Evolutionary conservation across 176 grass and related monocot genomes (phyloP).

Genomic region (Triticum timopheevii): DNA sequence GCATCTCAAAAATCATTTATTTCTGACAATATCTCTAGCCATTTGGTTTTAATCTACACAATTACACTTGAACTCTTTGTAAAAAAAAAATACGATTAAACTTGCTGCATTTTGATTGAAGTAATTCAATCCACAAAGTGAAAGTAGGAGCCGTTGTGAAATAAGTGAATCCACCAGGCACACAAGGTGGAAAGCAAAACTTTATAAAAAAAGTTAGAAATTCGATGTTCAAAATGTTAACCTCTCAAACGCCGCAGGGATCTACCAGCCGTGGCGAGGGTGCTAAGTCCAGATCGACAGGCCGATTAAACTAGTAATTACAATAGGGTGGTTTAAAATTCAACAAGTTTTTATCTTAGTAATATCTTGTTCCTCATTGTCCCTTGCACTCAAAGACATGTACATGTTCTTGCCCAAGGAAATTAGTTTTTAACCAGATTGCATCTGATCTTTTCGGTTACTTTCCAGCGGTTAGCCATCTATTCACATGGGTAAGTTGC

Average conservation of each 20-base stretch:
- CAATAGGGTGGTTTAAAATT: conserved; percentile 4
- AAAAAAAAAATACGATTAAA: background rate
- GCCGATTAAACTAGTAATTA: conserved; percentile 16
- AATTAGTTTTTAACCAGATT: conserved; percentile 29
- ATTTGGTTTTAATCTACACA: background rate
- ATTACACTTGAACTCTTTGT: background rate
- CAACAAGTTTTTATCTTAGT: conserved; percentile 21
- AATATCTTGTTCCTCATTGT: conserved; percentile 57
- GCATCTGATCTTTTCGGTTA: conserved; percentile 50
- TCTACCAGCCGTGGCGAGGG: conserved; percentile 32
- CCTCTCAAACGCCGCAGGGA: background rate
- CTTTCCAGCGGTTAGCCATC: conserved; percentile 52
- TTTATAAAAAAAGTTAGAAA: background rate
- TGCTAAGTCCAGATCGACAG: conserved; percentile 36
- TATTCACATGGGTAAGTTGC: conserved; percentile 61
- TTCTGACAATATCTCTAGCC: background rate
- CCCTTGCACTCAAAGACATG: conserved; percentile 96
- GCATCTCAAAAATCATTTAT: background rate
- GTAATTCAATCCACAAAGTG: background rate
- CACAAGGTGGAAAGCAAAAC: background rate
- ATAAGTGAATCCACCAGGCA: conserved; percentile 12
- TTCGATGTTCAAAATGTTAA: conserved; percentile 26
- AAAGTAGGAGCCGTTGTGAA: background rate
- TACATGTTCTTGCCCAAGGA: conserved; percentile 51
- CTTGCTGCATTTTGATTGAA: background rate